Conservation (phyloP, 352 stramenopile species). For the Phytophthora colocasiae region DNA sequence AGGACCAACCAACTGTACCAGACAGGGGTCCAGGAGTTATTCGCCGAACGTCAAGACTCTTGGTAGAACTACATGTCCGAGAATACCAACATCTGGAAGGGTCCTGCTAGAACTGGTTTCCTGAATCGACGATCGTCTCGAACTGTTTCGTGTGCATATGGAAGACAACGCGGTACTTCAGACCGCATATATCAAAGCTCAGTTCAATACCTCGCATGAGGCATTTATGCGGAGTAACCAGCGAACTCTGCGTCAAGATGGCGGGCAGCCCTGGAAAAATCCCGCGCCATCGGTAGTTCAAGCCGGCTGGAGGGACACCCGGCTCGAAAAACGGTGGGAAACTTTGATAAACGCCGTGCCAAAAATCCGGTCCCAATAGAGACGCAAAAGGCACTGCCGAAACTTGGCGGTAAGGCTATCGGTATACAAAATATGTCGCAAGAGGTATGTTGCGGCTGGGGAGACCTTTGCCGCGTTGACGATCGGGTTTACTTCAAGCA, state of each 20-base stretch:
- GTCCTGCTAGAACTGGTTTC: neutral
- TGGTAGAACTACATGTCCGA: slow-evolving; percentile 1
- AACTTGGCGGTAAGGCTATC: neutral
- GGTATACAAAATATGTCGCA: neutral
- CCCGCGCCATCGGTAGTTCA: neutral
- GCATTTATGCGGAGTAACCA: slow-evolving; percentile 2
- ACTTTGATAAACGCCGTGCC: neutral
- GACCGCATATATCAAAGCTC: neutral
- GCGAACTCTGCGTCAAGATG: slow-evolving; percentile 8
- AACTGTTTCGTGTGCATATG: slow-evolving; percentile 1
- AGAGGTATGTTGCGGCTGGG: neutral
- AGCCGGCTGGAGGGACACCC: neutral
- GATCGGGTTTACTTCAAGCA: neutral
- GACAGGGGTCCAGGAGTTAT: neutral
- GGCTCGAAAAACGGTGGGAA: neutral
- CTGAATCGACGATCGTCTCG: slow-evolving; percentile 13
- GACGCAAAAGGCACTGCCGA: neutral
- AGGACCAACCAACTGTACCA: slow-evolving; percentile 2
- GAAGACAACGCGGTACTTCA: neutral
- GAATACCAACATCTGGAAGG: neutral
- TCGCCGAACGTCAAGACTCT: neutral
- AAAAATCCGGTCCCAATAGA: neutral
- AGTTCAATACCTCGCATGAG: slow-evolving; percentile 7
- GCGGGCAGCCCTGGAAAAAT: neutral
- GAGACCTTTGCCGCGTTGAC: neutral